A percentile compares a stretch with the other conserved stretches of the same genome.
phyloP scores from a whole-genome alignment of 768 basidiomycete species.

The Trametes cingulata region DNA sequence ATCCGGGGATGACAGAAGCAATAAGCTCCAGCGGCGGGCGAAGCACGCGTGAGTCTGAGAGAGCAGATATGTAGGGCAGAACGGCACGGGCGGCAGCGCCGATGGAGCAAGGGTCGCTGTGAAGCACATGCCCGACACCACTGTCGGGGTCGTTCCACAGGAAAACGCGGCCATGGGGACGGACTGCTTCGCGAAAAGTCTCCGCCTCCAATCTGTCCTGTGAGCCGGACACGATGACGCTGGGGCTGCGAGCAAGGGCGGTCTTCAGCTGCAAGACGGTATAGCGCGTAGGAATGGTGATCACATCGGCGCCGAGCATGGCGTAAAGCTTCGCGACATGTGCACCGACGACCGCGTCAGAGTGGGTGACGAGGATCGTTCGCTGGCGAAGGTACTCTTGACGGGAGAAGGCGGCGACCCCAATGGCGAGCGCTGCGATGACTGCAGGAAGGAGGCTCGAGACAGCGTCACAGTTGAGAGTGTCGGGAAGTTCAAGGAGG shows the following conservation, averaged over 20 bases:
- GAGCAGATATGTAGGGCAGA: not conserved
- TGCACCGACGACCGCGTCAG: not conserved
- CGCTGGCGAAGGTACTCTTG: not conserved
- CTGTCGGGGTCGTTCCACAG: conserved; percentile 15
- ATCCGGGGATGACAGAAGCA: not conserved
- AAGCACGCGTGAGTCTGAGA: not conserved
- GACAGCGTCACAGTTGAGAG: not conserved
- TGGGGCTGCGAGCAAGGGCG: not conserved
- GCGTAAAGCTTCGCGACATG: not conserved
- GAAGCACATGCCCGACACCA: not conserved
- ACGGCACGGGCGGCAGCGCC: conserved; percentile 10
- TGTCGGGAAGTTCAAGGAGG: not conserved
- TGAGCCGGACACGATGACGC: not conserved
- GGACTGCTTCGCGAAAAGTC: not conserved
- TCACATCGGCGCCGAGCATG: not conserved
- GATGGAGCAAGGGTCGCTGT: conserved; percentile 10
- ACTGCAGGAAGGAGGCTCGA: not conserved
- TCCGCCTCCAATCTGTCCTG: not conserved
- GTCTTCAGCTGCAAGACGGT: not conserved
- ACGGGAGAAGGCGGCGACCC: not conserved
- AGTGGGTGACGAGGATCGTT: conserved; percentile 3
- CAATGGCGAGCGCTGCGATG: not conserved
- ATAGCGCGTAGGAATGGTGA: not conserved
- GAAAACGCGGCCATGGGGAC: conserved; percentile 7
- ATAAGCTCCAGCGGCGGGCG: not conserved